These are phyloP conservation scores for Fraxinus cuspidata DNA, from an alignment of 257 asterid species.

Conservation along the genomic window DNA sequence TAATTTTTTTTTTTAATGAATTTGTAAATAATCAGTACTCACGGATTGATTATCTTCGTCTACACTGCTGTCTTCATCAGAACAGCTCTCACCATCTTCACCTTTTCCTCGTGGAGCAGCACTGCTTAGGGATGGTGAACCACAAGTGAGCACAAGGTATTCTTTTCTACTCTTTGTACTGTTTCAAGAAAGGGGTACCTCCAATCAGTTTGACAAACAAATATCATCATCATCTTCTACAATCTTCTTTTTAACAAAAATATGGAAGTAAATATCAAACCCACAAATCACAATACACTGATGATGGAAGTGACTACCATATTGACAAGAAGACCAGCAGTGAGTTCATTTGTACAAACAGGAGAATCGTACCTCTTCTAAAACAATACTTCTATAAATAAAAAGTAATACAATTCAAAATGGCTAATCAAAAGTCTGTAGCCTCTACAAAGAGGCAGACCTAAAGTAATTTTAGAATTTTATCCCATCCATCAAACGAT, in stretches of 20 bases:
- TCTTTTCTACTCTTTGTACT: conserved; percentile 89
- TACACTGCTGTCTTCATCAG: conserved; percentile 69
- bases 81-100: conserved; percentile 75
- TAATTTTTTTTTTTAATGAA: background rate
- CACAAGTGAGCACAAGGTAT: conserved; percentile 90
- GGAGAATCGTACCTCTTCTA: background rate
- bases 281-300: background rate
- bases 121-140: conserved; percentile 67
- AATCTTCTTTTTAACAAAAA: background rate
- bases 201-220: background rate
- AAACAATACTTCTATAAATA: background rate
- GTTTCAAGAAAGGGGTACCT: conserved; percentile 27
- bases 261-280: background rate
- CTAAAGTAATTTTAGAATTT: background rate
- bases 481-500: background rate
- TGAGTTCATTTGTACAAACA: background rate
- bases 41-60: conserved; percentile 78
- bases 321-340: background rate
- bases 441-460: background rate
- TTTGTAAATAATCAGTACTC: conserved; percentile 27
- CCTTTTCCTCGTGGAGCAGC: conserved; percentile 60
- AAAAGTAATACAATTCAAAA: background rate
- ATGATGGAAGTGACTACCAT: background rate
- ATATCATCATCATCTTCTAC: background rate
- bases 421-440: background rate